Conservation (phyloP, 345 rosid species). For the Camelina laxa region DNA sequence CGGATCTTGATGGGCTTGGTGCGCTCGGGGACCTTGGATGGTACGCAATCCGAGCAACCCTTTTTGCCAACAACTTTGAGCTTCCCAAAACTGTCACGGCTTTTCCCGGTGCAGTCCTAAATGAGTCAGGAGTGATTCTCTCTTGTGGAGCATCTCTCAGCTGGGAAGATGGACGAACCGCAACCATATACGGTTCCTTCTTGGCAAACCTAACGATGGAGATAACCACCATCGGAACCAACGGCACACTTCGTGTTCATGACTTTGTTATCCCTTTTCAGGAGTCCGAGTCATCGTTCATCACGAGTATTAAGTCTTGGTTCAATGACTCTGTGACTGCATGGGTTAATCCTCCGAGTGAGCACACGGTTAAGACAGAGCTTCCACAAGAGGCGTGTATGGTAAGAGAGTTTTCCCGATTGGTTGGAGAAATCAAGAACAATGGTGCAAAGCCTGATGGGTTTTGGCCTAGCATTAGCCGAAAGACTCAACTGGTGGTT, state of each 20-base stretch:
- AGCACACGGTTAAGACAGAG: constrained; percentile 57
- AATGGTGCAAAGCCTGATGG: constrained; percentile 68
- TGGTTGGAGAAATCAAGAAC: constrained; percentile 63
- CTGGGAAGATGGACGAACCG: constrained; percentile 78
- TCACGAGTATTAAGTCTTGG: constrained; percentile 48
- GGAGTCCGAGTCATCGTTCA: constrained; percentile 64
- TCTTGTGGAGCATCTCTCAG: constrained; percentile 76
- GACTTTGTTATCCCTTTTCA: constrained; percentile 77
- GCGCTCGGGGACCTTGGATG: constrained; percentile 94
- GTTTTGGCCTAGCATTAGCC: constrained; percentile 63
- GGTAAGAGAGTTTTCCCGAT: constrained; percentile 74
- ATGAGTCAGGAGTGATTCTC: constrained; percentile 73
- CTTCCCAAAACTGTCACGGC: constrained; percentile 69
- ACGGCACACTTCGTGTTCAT: constrained; percentile 65
- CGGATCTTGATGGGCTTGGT: constrained; percentile 86
- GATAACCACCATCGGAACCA: constrained; percentile 72
- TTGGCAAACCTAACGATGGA: constrained; percentile 76
- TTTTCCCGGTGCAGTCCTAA: constrained; percentile 55
- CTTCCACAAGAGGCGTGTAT: constrained; percentile 84
- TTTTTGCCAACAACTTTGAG: constrained; percentile 72
- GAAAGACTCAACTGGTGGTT: constrained; percentile 42
- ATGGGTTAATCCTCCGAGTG: constrained; percentile 52
- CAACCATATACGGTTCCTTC: constrained; percentile 80
- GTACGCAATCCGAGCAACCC: constrained; percentile 68
- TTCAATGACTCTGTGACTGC: constrained; percentile 51